A percentile compares a stretch with the other conserved stretches of the same genome.
These are phyloP conservation scores for Mycosphaerella sp. DNA, from an alignment of 2,329 filamentous ascomycete genomes.

Conservation along the genomic window DNA sequence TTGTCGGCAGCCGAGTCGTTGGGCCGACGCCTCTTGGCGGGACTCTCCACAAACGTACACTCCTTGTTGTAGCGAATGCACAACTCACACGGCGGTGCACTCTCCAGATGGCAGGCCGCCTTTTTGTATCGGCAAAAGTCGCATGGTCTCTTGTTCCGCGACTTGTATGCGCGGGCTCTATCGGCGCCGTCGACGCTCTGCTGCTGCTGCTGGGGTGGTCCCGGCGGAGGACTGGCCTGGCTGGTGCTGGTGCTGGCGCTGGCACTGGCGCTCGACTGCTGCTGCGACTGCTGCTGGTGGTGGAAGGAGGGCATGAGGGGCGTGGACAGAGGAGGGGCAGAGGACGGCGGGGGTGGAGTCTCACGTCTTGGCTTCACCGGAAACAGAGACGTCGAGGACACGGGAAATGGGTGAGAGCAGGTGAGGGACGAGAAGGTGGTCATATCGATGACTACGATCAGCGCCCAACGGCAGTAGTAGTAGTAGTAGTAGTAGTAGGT, in stretches of 20 bases:
- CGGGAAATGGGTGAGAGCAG: neutral
- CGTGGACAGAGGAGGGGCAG: constrained; percentile 11
- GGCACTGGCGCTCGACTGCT: too few species aligned
- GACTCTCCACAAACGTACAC: constrained; percentile 42
- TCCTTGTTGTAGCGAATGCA: constrained; percentile 40
- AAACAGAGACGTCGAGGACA: too few species aligned
- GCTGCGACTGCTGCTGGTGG: neutral
- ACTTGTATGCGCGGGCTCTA: constrained; percentile 34
- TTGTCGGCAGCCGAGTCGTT: constrained; percentile 23
- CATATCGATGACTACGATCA: neutral
- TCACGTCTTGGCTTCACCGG: too few species aligned
- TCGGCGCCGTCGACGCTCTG: constrained; percentile 19
- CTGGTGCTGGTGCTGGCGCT: constrained; percentile 8
- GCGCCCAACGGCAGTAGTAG: too few species aligned
- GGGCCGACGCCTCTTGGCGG: constrained; percentile 31
- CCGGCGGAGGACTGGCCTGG: constrained; percentile 9
- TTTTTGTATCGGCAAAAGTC: constrained; percentile 44
- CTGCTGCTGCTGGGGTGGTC: neutral
- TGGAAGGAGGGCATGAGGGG: constrained; percentile 20
- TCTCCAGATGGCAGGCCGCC: constrained; percentile 42
- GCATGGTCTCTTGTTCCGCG: constrained; percentile 39
- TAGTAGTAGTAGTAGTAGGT: too few species aligned
- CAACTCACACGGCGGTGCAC: constrained; percentile 39
- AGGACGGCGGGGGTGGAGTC: neutral
- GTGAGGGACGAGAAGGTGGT: neutral